Base-by-base conservation (phyloP, 495 filamentous ascomycete species). In the Xylaria bambusicola region DNA sequence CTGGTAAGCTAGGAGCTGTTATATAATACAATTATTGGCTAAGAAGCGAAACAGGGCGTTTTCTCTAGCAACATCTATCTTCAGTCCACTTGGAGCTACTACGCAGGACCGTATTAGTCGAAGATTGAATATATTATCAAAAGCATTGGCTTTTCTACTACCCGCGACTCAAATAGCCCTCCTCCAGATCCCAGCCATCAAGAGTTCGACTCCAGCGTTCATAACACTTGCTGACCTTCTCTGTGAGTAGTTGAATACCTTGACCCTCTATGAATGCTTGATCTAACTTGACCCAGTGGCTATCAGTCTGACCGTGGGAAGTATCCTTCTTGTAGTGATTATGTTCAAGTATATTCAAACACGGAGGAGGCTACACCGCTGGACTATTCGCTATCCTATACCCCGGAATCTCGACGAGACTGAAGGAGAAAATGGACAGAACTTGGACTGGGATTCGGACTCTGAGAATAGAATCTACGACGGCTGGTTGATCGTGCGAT, bases 321-420 rank as follows among this genome's bases (percentile, higher is more conserved):
- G 68, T 42, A 21, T 79, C 13, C 61, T 79, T 0, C 63, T 80
- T 13, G 35, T 80, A 8, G 67, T 65, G 27, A 79, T 79, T 33
- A 66, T 81, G 12, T 67, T 62, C 49, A 78, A 77, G 52, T 81
- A 81, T 40, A 69, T 81, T 13, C 73, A 74, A 24, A 70, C 77
- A n/a, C 67, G 77, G 31, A 62, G 71, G 10, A 65, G 69, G 15
- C 60, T 80, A 1, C 47, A 70, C 23, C 69, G 67, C 0, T 78
- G 73, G 73, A 74, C 71, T 20, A 66, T 76, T 27, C 65, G 56
- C 1, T 77, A 73, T 52, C 42, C 62, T 5, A 57, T 64, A 31
- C 62, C 64, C 1, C 47, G 66, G 21, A 29, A 36, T 24, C 6
- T 24, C n/a, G 44, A 44, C 54, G 27, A 24, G 3, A 56, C 46